phyloP scores from a whole-genome alignment of 2,329 filamentous ascomycete species.

The Zalaria obscura region DNA sequence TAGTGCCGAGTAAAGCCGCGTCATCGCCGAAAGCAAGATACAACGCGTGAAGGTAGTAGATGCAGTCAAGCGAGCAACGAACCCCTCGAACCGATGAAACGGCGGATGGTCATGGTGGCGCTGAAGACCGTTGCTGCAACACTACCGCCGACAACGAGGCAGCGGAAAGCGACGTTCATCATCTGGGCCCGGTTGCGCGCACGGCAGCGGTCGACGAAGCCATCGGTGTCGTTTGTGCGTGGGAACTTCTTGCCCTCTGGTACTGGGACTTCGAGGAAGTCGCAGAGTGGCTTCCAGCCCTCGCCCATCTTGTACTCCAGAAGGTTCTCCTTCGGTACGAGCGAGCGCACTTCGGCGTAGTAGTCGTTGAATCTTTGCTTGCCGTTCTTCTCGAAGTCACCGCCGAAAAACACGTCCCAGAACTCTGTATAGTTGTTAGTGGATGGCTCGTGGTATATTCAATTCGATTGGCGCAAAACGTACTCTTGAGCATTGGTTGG shows the following conservation, averaged over 20 bases:
- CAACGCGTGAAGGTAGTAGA: no score
- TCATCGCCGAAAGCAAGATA: no score
- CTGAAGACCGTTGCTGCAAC: constrained; percentile 28
- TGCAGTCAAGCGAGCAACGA: constrained; percentile 4
- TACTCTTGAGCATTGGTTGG: constrained; percentile 51
- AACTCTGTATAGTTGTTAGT: constrained; percentile 29
- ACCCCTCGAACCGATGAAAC: constrained; percentile 16
- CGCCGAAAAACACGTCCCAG: constrained; percentile 54
- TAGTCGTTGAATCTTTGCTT: constrained; percentile 48
- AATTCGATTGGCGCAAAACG: constrained; percentile 5
- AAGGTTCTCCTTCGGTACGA: constrained; percentile 34
- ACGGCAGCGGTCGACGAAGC: constrained; percentile 40
- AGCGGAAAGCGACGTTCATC: constrained; percentile 39
- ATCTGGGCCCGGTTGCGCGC: constrained; percentile 40
- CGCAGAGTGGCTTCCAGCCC: constrained; percentile 40
- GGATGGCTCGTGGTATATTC: not conserved
- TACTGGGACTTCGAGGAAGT: constrained; percentile 38
- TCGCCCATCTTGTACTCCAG: constrained; percentile 40
- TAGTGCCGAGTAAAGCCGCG: no score
- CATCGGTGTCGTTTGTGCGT: constrained; percentile 38
- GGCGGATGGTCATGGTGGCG: constrained; percentile 19
- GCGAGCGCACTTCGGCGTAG: constrained; percentile 35
- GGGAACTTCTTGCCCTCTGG: constrained; percentile 35
- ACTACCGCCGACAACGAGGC: constrained; percentile 33
- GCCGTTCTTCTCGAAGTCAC: constrained; percentile 50